Evolutionary conservation across 495 filamentous ascomycete species (phyloP), one percentile per base, ranked within the genome.

Genomic region (Penicillium maclennaniae): DNA sequence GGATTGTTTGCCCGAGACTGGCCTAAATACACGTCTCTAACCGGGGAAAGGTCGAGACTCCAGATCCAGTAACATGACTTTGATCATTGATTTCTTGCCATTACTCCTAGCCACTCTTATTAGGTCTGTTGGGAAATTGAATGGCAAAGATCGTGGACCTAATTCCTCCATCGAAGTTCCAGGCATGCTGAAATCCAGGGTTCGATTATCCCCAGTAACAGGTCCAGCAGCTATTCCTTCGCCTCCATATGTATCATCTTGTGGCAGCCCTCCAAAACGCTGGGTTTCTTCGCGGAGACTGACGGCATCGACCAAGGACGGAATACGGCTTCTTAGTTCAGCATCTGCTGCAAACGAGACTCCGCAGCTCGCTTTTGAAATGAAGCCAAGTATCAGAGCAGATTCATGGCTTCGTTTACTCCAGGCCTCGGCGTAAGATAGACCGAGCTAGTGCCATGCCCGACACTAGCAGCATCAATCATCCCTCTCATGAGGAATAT

Each of bases 401-500:
- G 43, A 9, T 45, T 3, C 7, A 53, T 20, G 7, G 43, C 43
- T 16, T 53, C 50, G 2, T n/a, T 31, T 7, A 46, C 45, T 8
- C 50, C 43, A 28, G 50, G 50, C 16, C 23, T 53, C 17, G 50
- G 43, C 8, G 19, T 45, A 12, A 41, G 10, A 9, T 19, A 27
- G 21, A 23, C 9, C 7, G 27, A 10, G 19, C 27, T 19, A 14
- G 36, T 19, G 1, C 27, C 40, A 4, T 26, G 15, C 8, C 21
- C 26, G 43, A 26, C 34, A 6, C 27, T 40, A n/a, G 50, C 28
- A 9, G 50, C 17, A 20, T 53, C 34, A 6, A 53, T 53, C 8
- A 53, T 53, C 16, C 20, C 43, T 10, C 42, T 43, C 7, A 53
- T 42, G 0, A 53, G 17, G 43, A 53, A 45, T 20, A 53, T 53